phyloP scores from a whole-genome alignment of 441 rosid species.

The Lepidium campestre region DNA sequence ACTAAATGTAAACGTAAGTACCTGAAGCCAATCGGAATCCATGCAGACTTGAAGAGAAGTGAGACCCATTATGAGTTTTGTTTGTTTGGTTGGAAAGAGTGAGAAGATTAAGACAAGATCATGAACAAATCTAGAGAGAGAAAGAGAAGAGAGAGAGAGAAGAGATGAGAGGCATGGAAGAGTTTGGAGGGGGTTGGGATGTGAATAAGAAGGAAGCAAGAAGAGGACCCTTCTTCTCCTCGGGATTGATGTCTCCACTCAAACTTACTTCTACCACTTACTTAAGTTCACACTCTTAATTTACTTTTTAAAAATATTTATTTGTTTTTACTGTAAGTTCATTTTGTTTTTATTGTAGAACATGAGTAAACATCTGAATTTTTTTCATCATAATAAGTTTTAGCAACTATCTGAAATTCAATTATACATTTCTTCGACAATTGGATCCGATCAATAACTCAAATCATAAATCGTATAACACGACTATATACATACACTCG shows the following conservation, averaged over 20 bases:
- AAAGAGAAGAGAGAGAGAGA: conserved; percentile 11
- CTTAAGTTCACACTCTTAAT: neutral
- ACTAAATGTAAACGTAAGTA: neutral
- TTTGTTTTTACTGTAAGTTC: neutral
- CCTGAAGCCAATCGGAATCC: conserved; percentile 97
- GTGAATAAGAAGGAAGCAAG: conserved; percentile 76
- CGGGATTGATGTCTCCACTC: conserved; percentile 34
- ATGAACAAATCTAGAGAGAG: conserved; percentile 8
- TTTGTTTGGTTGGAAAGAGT: conserved; percentile 7
- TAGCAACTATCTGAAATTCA: neutral
- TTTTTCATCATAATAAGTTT: neutral
- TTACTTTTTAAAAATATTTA: neutral
- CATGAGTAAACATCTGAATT: neutral
- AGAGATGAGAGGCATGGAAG: conserved; percentile 23
- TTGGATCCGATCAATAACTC: too few relatives aligned
- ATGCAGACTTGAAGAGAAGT: conserved; percentile 84
- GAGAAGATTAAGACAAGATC: neutral
- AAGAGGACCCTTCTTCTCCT: conserved; percentile 34
- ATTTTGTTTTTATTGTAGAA: neutral
- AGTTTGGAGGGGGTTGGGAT: conserved; percentile 29
- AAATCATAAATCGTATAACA: too few relatives aligned
- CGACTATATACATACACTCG: too few relatives aligned
- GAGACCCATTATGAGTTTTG: conserved; percentile 42
- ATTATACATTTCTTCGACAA: neutral
- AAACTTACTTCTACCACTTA: conserved; percentile 4